Evolutionary conservation across 2,329 filamentous ascomycete species (phyloP).

Genomic region (Xylaria sp.): DNA sequence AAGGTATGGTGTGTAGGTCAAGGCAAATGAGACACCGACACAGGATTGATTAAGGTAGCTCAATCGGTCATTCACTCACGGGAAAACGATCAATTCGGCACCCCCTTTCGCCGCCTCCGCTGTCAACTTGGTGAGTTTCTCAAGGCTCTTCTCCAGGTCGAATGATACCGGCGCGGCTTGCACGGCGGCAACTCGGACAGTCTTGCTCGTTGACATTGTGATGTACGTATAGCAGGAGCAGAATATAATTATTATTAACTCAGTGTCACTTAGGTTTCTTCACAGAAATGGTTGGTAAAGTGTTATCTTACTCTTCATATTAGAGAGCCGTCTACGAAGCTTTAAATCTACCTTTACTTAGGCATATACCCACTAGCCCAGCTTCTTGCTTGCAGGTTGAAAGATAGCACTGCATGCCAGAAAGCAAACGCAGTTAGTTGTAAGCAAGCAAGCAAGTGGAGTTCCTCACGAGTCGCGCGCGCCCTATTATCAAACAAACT

Average conservation of each 20-base stretch:
- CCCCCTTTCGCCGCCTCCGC: constrained; percentile 51
- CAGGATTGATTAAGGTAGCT: background rate
- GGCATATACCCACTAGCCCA: constrained; percentile 1
- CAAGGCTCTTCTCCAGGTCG: constrained; percentile 51
- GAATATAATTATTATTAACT: background rate
- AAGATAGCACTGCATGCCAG: constrained; percentile 6
- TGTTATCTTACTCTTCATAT: background rate
- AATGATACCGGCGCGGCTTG: constrained; percentile 56
- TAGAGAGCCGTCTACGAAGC: background rate
- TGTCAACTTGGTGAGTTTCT: constrained; percentile 51
- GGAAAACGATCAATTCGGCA: constrained; percentile 55
- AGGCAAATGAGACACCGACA: no score
- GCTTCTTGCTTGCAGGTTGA: background rate
- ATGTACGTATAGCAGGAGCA: constrained; percentile 10
- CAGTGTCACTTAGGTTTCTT: background rate
- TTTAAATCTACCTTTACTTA: constrained; percentile 14
- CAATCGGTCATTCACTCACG: constrained; percentile 46
- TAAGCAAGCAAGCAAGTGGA: constrained; percentile 30
- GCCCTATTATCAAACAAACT: background rate
- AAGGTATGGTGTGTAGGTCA: background rate
- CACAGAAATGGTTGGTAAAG: background rate
- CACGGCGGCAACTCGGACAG: constrained; percentile 54
- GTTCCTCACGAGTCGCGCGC: background rate
- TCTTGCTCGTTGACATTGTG: constrained; percentile 38
- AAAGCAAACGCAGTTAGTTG: constrained; percentile 6